Percentiles rank a stretch among this genome's conserved stretches.
Conservation (phyloP, 2,329 filamentous ascomycete genomes). For the Paecilomyces variotii region DNA sequence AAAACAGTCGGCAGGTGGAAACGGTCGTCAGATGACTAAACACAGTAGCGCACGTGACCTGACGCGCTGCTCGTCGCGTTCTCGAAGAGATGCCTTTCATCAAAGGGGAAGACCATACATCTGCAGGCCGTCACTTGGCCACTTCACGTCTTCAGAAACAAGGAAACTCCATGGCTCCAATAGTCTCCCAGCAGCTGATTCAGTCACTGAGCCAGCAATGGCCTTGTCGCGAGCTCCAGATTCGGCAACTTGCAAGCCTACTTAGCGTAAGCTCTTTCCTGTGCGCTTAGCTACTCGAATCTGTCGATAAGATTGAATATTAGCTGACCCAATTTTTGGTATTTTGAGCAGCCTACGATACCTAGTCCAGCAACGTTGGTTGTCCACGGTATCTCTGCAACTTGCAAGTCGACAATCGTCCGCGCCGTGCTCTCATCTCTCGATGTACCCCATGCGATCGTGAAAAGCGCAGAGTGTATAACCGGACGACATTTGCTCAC, state of each 20-base stretch:
- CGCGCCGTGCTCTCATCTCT: conserved; percentile 56
- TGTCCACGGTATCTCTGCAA: conserved; percentile 75
- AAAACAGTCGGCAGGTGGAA: too few relatives aligned
- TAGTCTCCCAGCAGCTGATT: conserved; percentile 27
- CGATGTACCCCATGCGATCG: conserved; percentile 36
- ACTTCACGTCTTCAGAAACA: neutral
- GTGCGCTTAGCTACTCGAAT: neutral
- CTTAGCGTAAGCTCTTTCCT: conserved; percentile 28
- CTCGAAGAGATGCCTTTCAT: neutral
- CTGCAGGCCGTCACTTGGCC: neutral
- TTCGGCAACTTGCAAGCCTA: conserved; percentile 31
- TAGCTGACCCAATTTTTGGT: neutral
- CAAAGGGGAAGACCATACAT: neutral
- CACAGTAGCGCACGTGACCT: neutral
- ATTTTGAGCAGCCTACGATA: conserved; percentile 28
- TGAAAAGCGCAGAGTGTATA: conserved; percentile 39
- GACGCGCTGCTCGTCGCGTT: neutral
- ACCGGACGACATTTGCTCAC: conserved; percentile 38
- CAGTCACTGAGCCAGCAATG: conserved; percentile 31
- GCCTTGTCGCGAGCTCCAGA: conserved; percentile 37
- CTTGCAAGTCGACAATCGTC: conserved; percentile 72
- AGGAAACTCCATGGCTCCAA: conserved; percentile 3
- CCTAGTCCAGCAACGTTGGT: conserved; percentile 68
- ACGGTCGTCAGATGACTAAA: too few relatives aligned
- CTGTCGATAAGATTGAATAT: neutral